Conservation (phyloP, 768 basidiomycete genomes). For the Rickenella mellea region DNA sequence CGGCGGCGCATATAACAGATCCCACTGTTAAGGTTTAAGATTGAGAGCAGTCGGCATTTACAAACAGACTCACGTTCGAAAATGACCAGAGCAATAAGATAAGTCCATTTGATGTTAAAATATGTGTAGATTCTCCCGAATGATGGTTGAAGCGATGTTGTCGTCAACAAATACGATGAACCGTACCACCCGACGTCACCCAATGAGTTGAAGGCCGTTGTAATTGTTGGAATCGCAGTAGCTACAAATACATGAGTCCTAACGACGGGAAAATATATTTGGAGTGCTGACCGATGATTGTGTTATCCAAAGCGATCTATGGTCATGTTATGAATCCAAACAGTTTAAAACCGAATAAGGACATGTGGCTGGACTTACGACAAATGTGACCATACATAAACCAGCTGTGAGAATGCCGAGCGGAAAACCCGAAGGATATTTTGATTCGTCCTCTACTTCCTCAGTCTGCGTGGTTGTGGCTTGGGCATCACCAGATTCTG, state of each 20-base stretch:
- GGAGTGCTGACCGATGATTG: not conserved
- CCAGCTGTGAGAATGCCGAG: not conserved
- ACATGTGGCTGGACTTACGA: not conserved
- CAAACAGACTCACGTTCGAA: constrained; percentile 7
- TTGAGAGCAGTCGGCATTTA: not conserved
- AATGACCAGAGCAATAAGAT: constrained; percentile 9
- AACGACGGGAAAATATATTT: not conserved
- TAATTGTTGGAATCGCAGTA: constrained; percentile 20
- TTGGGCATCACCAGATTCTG: too few relatives aligned
- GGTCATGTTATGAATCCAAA: not conserved
- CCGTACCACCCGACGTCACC: constrained; percentile 19
- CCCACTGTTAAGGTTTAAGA: constrained; percentile 2
- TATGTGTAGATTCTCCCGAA: constrained; percentile 15
- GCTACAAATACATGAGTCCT: constrained; percentile 2
- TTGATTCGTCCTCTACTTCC: too few relatives aligned
- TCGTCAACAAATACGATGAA: constrained; percentile 14
- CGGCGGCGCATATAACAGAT: constrained; percentile 10
- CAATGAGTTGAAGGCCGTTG: constrained; percentile 20
- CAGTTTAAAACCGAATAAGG: not conserved
- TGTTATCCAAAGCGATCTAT: not conserved
- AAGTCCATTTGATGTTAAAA: constrained; percentile 10
- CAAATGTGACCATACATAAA: not conserved
- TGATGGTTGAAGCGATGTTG: constrained; percentile 12
- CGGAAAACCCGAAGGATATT: not conserved
- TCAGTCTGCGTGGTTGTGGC: too few relatives aligned